phyloP scores from a whole-genome alignment of 2,329 filamentous ascomycete species.

The Penicillium sp. region DNA sequence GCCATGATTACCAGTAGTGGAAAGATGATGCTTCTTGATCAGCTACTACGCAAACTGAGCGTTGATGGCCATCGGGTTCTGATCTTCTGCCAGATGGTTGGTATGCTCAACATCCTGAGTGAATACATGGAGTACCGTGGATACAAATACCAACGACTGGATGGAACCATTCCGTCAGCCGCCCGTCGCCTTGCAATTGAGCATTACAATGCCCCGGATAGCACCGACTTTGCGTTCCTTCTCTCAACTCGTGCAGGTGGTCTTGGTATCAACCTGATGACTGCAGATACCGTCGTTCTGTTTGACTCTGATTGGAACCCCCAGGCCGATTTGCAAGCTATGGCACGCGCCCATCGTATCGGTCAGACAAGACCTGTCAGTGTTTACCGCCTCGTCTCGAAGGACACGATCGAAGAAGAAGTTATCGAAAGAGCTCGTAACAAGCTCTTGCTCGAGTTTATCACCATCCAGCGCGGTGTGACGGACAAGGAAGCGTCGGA shows the following conservation, averaged over 20 bases:
- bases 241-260: constrained; percentile 93
- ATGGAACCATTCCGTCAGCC: constrained; percentile 87
- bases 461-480: constrained; percentile 94
- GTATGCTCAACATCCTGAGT: constrained; percentile 92
- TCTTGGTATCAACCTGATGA: constrained; percentile 98
- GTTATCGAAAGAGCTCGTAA: constrained; percentile 93
- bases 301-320: constrained; percentile 98
- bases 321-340: constrained; percentile 94
- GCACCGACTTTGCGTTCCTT: constrained; percentile 93
- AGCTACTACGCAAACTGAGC: constrained; percentile 88
- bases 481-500: constrained; percentile 89
- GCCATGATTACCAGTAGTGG: constrained; percentile 94
- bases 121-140: constrained; percentile 90
- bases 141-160: constrained; percentile 92
- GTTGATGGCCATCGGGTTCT: constrained; percentile 91
- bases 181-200: constrained; percentile 92
- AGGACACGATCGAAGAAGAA: constrained; percentile 97
- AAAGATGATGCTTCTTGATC: constrained; percentile 98
- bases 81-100: constrained; percentile 99
- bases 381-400: constrained; percentile 93
- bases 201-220: constrained; percentile 95
- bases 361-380: constrained; percentile 95
- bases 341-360: constrained; percentile 97
- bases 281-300: constrained; percentile 93
- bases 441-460: constrained; percentile 94